A percentile compares a stretch with the other conserved stretches of the same genome.
Conservation (phyloP, 2,329 filamentous ascomycete genomes). For the Hymenoscyphus fraxineus region DNA sequence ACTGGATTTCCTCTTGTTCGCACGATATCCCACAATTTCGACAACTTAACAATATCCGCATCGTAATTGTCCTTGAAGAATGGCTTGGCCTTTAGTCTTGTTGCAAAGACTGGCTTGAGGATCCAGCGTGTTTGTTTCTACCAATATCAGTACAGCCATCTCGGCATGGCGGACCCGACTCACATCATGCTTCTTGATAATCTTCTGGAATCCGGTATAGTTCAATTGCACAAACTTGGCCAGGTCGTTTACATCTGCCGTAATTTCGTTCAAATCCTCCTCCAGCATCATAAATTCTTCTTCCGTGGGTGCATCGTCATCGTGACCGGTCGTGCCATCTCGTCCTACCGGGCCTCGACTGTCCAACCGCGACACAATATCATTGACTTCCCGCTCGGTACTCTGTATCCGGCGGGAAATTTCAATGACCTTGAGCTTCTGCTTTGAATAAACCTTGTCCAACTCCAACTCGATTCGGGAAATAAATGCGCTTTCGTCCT, state of each 20-base stretch:
- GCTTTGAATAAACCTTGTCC: slow-evolving; percentile 96
- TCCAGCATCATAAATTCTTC: slow-evolving; percentile 93
- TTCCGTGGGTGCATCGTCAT: slow-evolving; percentile 63
- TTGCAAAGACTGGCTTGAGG: slow-evolving; percentile 91
- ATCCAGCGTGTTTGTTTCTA: slow-evolving; percentile 94
- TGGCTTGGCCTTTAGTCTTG: slow-evolving; percentile 88
- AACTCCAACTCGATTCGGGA: slow-evolving; percentile 83
- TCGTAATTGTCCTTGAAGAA: slow-evolving; percentile 99
- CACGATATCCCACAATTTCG: slow-evolving; percentile 90
- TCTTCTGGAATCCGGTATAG: slow-evolving; percentile 99
- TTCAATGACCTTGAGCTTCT: slow-evolving; percentile 95
- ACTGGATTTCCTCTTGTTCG: slow-evolving; percentile 88
- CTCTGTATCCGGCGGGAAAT: slow-evolving; percentile 86
- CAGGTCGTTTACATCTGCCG: slow-evolving; percentile 95
- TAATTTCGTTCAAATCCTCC: slow-evolving; percentile 94
- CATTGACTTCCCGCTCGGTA: slow-evolving; percentile 83
- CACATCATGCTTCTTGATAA: slow-evolving; percentile 99
- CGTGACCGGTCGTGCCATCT: slow-evolving; percentile 28
- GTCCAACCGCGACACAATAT: slow-evolving; percentile 75
- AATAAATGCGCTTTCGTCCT: slow-evolving; percentile 88
- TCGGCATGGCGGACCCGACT: slow-evolving; percentile 35
- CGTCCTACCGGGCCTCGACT: slow-evolving; percentile 49
- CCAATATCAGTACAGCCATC: slow-evolving; percentile 12
- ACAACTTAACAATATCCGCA: slow-evolving; percentile 89
- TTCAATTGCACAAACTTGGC: slow-evolving; percentile 98